Percentiles rank a stretch among this genome's conserved stretches.
phyloP scores from a whole-genome alignment of 495 filamentous ascomycete genomes.

The Melanomma pulvis-pyrius region DNA sequence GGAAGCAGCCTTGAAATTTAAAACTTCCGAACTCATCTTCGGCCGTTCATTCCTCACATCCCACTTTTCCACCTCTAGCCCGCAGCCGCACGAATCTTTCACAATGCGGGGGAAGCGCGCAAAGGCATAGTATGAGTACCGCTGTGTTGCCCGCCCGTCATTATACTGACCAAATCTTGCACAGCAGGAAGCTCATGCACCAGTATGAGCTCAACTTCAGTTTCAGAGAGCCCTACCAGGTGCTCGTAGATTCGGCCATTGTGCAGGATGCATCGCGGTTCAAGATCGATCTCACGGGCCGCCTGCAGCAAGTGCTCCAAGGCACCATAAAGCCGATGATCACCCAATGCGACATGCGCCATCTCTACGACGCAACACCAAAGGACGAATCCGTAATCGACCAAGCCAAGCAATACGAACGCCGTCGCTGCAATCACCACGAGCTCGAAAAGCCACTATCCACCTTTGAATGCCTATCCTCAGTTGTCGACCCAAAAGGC shows the following conservation, averaged over 20 bases:
- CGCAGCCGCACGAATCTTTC: background rate
- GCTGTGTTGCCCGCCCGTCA: background rate
- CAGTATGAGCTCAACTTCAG: slow-evolving; percentile 81
- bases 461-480: slow-evolving; percentile 75
- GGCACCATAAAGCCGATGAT: slow-evolving; percentile 76
- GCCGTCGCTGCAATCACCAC: slow-evolving; percentile 87
- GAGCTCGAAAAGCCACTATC: slow-evolving; percentile 74
- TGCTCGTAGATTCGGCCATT: slow-evolving; percentile 73
- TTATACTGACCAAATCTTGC: background rate
- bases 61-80: background rate
- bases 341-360: slow-evolving; percentile 57
- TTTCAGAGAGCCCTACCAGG: slow-evolving; percentile 65
- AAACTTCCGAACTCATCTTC: background rate
- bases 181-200: slow-evolving; percentile 82
- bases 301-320: slow-evolving; percentile 74
- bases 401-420: slow-evolving; percentile 72
- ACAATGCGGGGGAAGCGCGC: slow-evolving; percentile 88
- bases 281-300: slow-evolving; percentile 77
- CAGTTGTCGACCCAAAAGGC: slow-evolving; percentile 73
- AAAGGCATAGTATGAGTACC: slow-evolving; percentile 71
- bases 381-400: slow-evolving; percentile 63
- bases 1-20: background rate
- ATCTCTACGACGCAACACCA: slow-evolving; percentile 68
- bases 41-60: background rate
- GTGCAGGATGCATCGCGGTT: slow-evolving; percentile 70